Conservation (phyloP, 2,329 filamentous ascomycete species). For the Scedosporium dehoogii region DNA sequence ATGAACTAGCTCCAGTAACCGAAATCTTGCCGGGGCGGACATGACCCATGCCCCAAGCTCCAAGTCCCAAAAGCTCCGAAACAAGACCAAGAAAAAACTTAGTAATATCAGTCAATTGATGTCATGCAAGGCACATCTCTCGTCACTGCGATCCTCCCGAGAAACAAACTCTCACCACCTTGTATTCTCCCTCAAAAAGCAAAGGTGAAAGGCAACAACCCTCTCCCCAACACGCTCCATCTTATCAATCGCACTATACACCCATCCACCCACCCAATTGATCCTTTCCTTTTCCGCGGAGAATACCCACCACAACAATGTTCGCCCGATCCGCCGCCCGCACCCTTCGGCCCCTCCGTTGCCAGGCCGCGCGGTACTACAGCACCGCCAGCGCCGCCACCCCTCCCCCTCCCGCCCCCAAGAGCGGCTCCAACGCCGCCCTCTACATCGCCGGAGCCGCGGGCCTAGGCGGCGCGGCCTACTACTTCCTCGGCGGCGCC, state of each 20-base stretch:
- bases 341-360: slow-evolving; percentile 52
- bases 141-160: not conserved
- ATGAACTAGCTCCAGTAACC: no score
- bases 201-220: not conserved
- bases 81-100: not conserved
- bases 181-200: not conserved
- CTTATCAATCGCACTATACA: not conserved
- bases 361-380: slow-evolving; percentile 49
- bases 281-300: not conserved
- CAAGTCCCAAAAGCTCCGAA: not conserved
- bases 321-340: slow-evolving; percentile 58
- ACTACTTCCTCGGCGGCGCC: slow-evolving; percentile 33
- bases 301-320: slow-evolving; percentile 30
- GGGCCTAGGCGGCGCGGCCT: slow-evolving; percentile 47
- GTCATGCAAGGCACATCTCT: not conserved
- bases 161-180: not conserved
- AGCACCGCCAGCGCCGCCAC: slow-evolving; percentile 46
- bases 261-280: not conserved
- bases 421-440: slow-evolving; percentile 47
- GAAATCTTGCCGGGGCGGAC: not conserved
- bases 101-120: not conserved
- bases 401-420: slow-evolving; percentile 36
- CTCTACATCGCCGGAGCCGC: slow-evolving; percentile 52
- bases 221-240: not conserved
- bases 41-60: not conserved